These are phyloP conservation scores for Tausonia pullulans DNA, from an alignment of 1,284 basidiomycete species.

Conservation along the genomic window DNA sequence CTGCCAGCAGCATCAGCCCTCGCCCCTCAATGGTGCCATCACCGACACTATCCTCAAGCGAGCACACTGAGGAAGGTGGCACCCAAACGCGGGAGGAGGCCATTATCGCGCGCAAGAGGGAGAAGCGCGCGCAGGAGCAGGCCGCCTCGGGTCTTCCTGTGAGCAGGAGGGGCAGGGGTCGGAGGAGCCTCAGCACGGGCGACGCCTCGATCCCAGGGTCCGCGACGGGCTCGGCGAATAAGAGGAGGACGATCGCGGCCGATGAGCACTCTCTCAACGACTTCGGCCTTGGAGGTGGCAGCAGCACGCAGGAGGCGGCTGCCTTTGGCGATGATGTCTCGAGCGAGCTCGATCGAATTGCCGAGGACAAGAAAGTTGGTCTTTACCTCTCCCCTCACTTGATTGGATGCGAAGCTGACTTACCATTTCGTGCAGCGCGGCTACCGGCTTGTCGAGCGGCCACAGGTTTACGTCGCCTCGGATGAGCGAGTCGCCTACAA, in stretches of 20 bases:
- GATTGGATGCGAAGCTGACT: background rate
- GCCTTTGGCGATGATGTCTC: slow-evolving; percentile 25
- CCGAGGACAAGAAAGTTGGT: slow-evolving; percentile 24
- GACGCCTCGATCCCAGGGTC: slow-evolving; percentile 20
- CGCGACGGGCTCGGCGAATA: too few relatives aligned
- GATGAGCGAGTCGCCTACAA: slow-evolving; percentile 60
- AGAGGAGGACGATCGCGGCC: too few relatives aligned
- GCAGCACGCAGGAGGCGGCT: background rate
- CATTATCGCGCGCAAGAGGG: slow-evolving; percentile 55
- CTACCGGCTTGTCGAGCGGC: slow-evolving; percentile 57
- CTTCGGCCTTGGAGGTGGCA: too few relatives aligned
- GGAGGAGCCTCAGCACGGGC: slow-evolving; percentile 30
- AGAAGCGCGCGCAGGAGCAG: slow-evolving; percentile 33
- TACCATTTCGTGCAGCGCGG: slow-evolving; percentile 32
- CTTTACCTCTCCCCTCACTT: background rate
- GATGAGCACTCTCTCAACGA: too few relatives aligned
- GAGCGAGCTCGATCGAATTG: slow-evolving; percentile 28
- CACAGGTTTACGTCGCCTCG: slow-evolving; percentile 64
- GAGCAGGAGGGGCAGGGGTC: slow-evolving; percentile 21
- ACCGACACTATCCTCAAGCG: slow-evolving; percentile 1
- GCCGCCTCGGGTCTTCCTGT: background rate
- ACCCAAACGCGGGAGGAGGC: slow-evolving; percentile 46
- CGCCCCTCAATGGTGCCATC: background rate
- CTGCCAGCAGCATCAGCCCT: background rate
- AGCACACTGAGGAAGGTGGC: background rate